A percentile compares a stretch with the other conserved stretches of the same genome.
phyloP scores from a whole-genome alignment of 352 stramenopile genomes.

The Phytophthora fragariae region DNA sequence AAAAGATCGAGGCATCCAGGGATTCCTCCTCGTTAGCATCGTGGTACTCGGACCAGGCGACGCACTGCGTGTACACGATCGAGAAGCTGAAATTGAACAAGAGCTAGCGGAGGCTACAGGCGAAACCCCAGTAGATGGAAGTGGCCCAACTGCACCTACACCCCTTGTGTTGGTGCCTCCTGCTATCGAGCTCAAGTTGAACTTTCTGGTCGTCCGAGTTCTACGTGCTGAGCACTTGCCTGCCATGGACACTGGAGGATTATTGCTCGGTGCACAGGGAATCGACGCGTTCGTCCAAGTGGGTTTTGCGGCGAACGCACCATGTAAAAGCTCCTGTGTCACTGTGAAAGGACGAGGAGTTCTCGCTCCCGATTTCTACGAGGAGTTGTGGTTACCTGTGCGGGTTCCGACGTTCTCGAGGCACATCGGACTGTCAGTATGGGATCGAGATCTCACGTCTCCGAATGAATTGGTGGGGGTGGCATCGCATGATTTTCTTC shows the following conservation, averaged over 20 bases:
- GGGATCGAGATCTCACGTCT: conserved; percentile 78
- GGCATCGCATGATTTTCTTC: conserved; percentile 74
- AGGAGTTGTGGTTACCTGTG: conserved; percentile 90
- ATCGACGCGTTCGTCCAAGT: conserved; percentile 89
- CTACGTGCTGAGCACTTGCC: conserved; percentile 84
- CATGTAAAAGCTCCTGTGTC: conserved; percentile 59
- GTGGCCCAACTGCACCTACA: conserved; percentile 23
- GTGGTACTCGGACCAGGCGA: conserved; percentile 79
- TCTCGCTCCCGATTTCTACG: conserved; percentile 68
- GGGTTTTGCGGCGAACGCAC: conserved; percentile 61
- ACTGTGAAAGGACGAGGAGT: conserved; percentile 66
- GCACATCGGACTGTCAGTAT: conserved; percentile 78
- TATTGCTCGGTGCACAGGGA: conserved; percentile 49
- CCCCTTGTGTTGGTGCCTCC: conserved; percentile 78
- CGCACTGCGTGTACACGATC: conserved; percentile 69
- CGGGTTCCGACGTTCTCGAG: conserved; percentile 75
- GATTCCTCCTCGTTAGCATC: conserved; percentile 75
- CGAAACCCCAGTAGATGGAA: conserved; percentile 4
- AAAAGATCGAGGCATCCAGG: conserved; percentile 88
- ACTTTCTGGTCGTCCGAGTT: conserved; percentile 85
- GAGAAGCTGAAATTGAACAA: conserved; percentile 70
- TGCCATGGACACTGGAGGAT: conserved; percentile 67
- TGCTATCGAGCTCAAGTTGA: conserved; percentile 74
- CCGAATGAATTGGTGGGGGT: conserved; percentile 81
- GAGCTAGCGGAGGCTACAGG: conserved; percentile 44